Percentiles rank a stretch among this genome's conserved stretches.
Conservation (phyloP, 2,329 filamentous ascomycete species). For the Lojkania enalia region DNA sequence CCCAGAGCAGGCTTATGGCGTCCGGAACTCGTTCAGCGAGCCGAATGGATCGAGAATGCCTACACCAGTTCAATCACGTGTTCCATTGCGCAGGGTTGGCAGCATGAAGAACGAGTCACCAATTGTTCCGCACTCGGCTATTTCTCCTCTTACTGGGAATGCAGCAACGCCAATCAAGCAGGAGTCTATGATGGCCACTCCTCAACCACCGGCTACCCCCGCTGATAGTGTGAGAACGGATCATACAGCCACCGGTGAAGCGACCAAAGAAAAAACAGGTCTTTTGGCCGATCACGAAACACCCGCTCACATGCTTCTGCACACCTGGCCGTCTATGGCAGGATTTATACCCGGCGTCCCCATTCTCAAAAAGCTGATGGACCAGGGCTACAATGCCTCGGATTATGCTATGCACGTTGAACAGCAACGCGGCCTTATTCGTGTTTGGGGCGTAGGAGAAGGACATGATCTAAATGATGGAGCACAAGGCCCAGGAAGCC, state of each 20-base stretch:
- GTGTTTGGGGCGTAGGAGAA: slow-evolving; percentile 79
- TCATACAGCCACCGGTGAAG: slow-evolving; percentile 21
- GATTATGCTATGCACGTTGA: slow-evolving; percentile 77
- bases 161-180: slow-evolving; percentile 38
- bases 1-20: slow-evolving; percentile 31
- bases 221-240: slow-evolving; percentile 39
- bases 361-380: slow-evolving; percentile 65
- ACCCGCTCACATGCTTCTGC: slow-evolving; percentile 79
- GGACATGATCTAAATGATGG: slow-evolving; percentile 63
- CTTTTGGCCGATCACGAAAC: slow-evolving; percentile 88
- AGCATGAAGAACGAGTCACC: slow-evolving; percentile 43
- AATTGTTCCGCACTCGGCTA: slow-evolving; percentile 26
- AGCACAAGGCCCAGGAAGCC: slow-evolving; percentile 40
- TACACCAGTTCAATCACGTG: slow-evolving; percentile 34
- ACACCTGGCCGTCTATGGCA: slow-evolving; percentile 60
- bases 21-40: slow-evolving; percentile 27
- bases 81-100: slow-evolving; percentile 30
- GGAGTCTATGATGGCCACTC: slow-evolving; percentile 25
- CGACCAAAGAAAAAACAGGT: slow-evolving; percentile 31
- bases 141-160: slow-evolving; percentile 29
- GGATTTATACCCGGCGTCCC: slow-evolving; percentile 58
- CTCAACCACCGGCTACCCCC: slow-evolving; percentile 37
- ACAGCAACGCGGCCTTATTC: slow-evolving; percentile 71
- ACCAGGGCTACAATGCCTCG: slow-evolving; percentile 62
- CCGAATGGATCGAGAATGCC: slow-evolving; percentile 30